Percentiles rank a stretch among this genome's conserved stretches.
These are phyloP conservation scores for Mortierella sp. DNA, from an alignment of 371 early-diverging fungal species.

Conservation along the genomic window DNA sequence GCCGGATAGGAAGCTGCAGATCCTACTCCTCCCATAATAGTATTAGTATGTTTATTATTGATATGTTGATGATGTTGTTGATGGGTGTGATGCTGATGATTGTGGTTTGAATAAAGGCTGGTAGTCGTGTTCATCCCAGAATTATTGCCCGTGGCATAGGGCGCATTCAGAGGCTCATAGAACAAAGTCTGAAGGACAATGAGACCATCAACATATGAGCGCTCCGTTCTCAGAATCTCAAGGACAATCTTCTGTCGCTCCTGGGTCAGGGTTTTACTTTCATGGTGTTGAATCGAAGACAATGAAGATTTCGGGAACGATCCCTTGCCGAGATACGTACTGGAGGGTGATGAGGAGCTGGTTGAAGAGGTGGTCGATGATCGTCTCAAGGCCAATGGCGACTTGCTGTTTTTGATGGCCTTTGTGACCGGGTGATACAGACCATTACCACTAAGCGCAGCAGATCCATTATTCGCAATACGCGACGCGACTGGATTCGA, in stretches of 20 bases:
- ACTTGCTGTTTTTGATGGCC: conserved; percentile 37
- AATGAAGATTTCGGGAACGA: conserved; percentile 39
- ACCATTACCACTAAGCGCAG: neutral
- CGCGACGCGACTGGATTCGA: neutral
- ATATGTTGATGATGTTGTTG: neutral
- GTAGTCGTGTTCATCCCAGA: conserved; percentile 43
- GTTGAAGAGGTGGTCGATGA: conserved; percentile 34
- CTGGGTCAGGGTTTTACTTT: conserved; percentile 44
- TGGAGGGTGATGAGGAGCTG: conserved; percentile 28
- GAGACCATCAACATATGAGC: conserved; percentile 81
- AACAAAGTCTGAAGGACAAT: conserved; percentile 66
- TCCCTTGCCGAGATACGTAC: conserved; percentile 21
- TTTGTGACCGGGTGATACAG: conserved; percentile 25
- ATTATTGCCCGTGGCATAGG: conserved; percentile 15
- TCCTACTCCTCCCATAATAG: conserved; percentile 8
- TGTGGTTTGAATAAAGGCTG: neutral
- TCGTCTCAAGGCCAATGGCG: conserved; percentile 36
- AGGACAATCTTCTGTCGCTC: conserved; percentile 67
- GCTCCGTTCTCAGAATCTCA: conserved; percentile 81
- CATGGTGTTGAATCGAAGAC: conserved; percentile 16
- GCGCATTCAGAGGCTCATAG: conserved; percentile 53
- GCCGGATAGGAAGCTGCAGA: neutral
- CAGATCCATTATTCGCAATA: neutral
- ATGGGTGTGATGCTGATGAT: neutral
- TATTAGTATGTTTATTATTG: conserved; percentile 5